phyloP scores from a whole-genome alignment of 2,329 filamentous ascomycete genomes.

The Lachnellula subtilissima region DNA sequence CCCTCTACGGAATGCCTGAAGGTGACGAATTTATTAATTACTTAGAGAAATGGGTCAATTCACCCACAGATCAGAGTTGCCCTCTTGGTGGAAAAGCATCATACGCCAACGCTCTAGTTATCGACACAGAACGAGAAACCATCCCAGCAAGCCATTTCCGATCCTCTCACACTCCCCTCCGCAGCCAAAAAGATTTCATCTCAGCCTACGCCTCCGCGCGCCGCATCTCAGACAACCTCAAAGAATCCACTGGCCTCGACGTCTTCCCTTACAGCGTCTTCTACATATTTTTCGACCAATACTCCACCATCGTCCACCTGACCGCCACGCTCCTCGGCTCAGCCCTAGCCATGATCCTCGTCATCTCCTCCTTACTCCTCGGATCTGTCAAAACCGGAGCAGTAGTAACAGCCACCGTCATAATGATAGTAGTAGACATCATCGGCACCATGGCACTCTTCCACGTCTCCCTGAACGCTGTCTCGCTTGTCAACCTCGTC shows the following conservation, averaged over 20 bases:
- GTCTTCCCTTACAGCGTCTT: slow-evolving; percentile 97
- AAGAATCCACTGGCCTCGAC: slow-evolving; percentile 64
- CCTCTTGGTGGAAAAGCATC: slow-evolving; percentile 84
- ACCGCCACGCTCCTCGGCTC: slow-evolving; percentile 76
- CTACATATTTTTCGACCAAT: slow-evolving; percentile 99
- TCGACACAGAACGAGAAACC: slow-evolving; percentile 61
- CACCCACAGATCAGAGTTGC: slow-evolving; percentile 78
- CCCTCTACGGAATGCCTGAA: slow-evolving; percentile 85
- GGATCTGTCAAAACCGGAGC: slow-evolving; percentile 78
- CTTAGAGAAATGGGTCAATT: slow-evolving; percentile 72
- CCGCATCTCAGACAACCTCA: slow-evolving; percentile 76
- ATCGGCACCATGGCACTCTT: slow-evolving; percentile 91
- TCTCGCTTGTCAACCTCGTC: slow-evolving; percentile 91
- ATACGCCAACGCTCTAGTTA: slow-evolving; percentile 78
- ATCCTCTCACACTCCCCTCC: slow-evolving; percentile 79
- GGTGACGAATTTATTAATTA: slow-evolving; percentile 88
- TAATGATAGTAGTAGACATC: slow-evolving; percentile 92
- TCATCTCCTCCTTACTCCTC: slow-evolving; percentile 73
- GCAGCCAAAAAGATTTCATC: slow-evolving; percentile 90
- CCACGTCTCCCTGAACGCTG: slow-evolving; percentile 86
- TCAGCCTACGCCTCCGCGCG: slow-evolving; percentile 82
- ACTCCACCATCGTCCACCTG: slow-evolving; percentile 75
- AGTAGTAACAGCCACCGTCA: slow-evolving; percentile 79
- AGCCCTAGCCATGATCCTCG: slow-evolving; percentile 79
- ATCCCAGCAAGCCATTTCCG: slow-evolving; percentile 88